A percentile compares a stretch with the other conserved stretches of the same genome.
These are phyloP conservation scores for Sporopachydermia quercuum DNA, from an alignment of 805 yeast genomes.

Conservation along the genomic window DNA sequence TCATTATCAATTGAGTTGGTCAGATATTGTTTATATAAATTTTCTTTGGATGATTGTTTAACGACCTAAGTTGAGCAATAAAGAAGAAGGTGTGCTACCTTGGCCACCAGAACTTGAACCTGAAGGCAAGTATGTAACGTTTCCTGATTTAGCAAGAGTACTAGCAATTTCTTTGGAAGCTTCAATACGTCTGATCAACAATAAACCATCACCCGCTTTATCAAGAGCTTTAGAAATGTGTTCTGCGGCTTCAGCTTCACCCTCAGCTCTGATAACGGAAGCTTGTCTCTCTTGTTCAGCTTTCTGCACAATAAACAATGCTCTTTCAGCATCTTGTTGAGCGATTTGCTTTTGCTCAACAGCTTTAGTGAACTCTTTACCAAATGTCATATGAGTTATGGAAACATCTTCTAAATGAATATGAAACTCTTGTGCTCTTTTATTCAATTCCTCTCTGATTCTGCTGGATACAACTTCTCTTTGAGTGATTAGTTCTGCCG, in stretches of 20 bases:
- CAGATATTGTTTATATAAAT: too few relatives aligned
- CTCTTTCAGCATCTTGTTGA: conserved; percentile 98
- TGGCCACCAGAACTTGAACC: conserved; percentile 24
- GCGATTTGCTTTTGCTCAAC: conserved; percentile 98
- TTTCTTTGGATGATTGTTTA: too few relatives aligned
- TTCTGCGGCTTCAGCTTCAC: conserved; percentile 98
- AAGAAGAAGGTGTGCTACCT: conserved; percentile 31
- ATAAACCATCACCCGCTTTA: conserved; percentile 91
- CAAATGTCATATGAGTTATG: conserved; percentile 95
- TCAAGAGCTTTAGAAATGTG: conserved; percentile 82
- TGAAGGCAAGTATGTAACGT: conserved; percentile 78
- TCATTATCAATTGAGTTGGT: too few relatives aligned
- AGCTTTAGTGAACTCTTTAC: conserved; percentile 92
- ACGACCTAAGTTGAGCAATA: conserved; percentile 58
- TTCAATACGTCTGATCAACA: conserved; percentile 87
- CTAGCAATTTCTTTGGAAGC: conserved; percentile 92
- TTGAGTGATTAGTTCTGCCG: conserved; percentile 93
- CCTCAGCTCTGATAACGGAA: conserved; percentile 90
- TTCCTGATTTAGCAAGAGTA: conserved; percentile 69
- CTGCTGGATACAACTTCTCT: conserved; percentile 86
- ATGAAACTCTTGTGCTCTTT: conserved; percentile 77
- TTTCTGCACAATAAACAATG: conserved; percentile 80
- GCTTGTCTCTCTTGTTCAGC: conserved; percentile 98
- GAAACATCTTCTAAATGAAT: conserved; percentile 92
- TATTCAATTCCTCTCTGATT: conserved; percentile 73